Evolutionary conservation across 2,329 filamentous ascomycete species (phyloP).

Genomic region (Nemania serpens): DNA sequence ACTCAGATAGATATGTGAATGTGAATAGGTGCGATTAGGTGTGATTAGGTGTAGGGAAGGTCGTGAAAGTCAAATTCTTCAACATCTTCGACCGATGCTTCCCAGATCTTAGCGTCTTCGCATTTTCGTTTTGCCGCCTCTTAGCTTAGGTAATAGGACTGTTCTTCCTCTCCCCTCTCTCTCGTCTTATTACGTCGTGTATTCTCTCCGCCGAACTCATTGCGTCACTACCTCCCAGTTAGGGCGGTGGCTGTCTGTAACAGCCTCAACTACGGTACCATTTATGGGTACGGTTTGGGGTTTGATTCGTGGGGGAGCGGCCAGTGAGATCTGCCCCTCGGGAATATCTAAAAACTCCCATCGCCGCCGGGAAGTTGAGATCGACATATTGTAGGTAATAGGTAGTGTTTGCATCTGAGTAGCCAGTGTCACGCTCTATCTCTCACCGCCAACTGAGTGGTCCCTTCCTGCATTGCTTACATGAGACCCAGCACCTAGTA

Average conservation of each 20-base stretch:
- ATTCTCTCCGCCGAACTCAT: constrained; percentile 16
- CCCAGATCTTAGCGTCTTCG: not conserved
- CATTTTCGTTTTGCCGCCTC: not conserved
- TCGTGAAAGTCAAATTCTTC: constrained; percentile 16
- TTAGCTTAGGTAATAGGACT: not conserved
- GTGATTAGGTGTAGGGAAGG: not conserved
- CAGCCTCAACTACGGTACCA: constrained; percentile 7
- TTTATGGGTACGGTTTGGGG: constrained; percentile 1
- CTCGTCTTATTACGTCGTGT: constrained; percentile 21
- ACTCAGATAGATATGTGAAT: constrained; percentile 5
- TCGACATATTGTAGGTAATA: constrained; percentile 25
- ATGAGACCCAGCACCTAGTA: not conserved
- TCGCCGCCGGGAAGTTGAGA: constrained; percentile 19
- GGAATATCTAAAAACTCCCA: not conserved
- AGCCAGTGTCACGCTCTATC: not conserved
- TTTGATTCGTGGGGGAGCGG: constrained; percentile 14
- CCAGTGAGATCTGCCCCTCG: constrained; percentile 3
- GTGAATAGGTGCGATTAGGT: not conserved
- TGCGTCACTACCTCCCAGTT: constrained; percentile 4
- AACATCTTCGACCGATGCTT: constrained; percentile 1
- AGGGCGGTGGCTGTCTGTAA: constrained; percentile 5
- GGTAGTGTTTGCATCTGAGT: constrained; percentile 4
- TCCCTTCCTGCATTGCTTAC: not conserved
- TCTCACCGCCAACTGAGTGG: constrained; percentile 5
- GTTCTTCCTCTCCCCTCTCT: not conserved